Evolutionary conservation across 768 basidiomycete genomes (phyloP).

Genomic region (Boletus coccyginus): DNA sequence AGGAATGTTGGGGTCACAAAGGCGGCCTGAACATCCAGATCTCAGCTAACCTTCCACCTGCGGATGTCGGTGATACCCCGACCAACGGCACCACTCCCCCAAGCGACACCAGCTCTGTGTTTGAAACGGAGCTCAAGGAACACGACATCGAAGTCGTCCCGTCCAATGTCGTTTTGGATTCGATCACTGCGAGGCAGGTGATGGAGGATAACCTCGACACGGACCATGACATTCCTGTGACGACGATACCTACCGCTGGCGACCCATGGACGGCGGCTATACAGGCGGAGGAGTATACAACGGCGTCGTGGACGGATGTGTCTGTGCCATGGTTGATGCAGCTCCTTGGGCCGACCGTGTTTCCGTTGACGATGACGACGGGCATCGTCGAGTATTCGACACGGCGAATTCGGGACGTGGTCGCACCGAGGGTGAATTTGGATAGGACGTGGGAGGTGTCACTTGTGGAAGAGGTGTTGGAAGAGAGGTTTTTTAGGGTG

Average conservation of each 20-base stretch:
- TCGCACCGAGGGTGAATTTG: slow-evolving; percentile 29
- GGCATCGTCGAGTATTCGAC: slow-evolving; percentile 65
- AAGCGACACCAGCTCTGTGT: slow-evolving; percentile 13
- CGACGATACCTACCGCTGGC: slow-evolving; percentile 15
- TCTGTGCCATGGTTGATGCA: slow-evolving; percentile 31
- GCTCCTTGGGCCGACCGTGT: slow-evolving; percentile 51
- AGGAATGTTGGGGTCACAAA: slow-evolving; percentile 47
- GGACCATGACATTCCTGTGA: slow-evolving; percentile 11
- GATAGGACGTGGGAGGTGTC: background rate
- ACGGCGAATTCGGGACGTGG: slow-evolving; percentile 50
- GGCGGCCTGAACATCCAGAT: slow-evolving; percentile 29
- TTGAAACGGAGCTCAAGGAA: slow-evolving; percentile 39
- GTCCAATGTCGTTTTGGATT: slow-evolving; percentile 24
- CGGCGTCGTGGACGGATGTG: slow-evolving; percentile 29
- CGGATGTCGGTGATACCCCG: background rate
- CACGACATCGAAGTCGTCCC: slow-evolving; percentile 30
- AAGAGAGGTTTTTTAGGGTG: slow-evolving; percentile 41
- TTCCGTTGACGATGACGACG: slow-evolving; percentile 58
- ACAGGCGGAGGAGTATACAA: slow-evolving; percentile 23
- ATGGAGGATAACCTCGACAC: slow-evolving; percentile 33
- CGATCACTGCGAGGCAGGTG: slow-evolving; percentile 23
- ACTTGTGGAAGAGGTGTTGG: slow-evolving; percentile 44
- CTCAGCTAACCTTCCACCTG: slow-evolving; percentile 1
- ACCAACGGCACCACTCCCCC: background rate
- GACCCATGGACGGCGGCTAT: slow-evolving; percentile 29